A percentile compares a stretch with the other conserved stretches of the same genome.
These are phyloP conservation scores for Beta lomatogona DNA, from an alignment of 179 eudicot genomes.

Conservation along the genomic window DNA sequence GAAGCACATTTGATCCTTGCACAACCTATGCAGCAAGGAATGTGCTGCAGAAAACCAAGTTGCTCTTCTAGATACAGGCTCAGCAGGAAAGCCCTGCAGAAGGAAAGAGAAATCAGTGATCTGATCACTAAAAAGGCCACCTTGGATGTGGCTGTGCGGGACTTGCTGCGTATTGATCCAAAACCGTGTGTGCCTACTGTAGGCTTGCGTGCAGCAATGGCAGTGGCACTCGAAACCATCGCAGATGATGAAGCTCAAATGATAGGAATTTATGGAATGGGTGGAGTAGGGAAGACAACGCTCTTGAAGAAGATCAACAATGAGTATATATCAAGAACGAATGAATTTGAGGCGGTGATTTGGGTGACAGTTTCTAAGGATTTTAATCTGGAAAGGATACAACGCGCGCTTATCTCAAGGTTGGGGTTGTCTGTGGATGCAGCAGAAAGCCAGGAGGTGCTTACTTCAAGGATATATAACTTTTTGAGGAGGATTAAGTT, in stretches of 20 bases:
- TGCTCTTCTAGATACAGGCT: conserved; percentile 20
- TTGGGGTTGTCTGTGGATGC: conserved; percentile 28
- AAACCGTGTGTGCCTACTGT: conserved; percentile 23
- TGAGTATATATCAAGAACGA: conserved; percentile 14
- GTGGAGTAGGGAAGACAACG: conserved; percentile 35
- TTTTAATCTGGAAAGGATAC: conserved; percentile 25
- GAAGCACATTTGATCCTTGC: conserved; percentile 10
- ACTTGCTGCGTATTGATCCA: background rate
- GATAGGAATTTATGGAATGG: conserved; percentile 30
- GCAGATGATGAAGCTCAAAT: conserved; percentile 24
- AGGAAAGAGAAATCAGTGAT: conserved; percentile 18
- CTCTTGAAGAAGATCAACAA: conserved; percentile 31
- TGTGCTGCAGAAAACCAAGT: conserved; percentile 2
- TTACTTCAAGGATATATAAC: conserved; percentile 16
- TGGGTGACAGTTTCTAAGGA: conserved; percentile 36
- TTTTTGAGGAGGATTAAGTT: conserved; percentile 32
- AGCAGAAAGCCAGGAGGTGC: conserved; percentile 14
- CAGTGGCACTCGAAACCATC: conserved; percentile 10
- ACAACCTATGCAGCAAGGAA: background rate
- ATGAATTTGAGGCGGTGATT: conserved; percentile 33
- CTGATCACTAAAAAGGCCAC: conserved; percentile 16
- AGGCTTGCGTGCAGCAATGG: conserved; percentile 18
- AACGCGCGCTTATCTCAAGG: conserved; percentile 22
- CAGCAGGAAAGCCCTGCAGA: conserved; percentile 21
- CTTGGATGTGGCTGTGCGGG: conserved; percentile 6